Percentiles rank a stretch among this genome's conserved stretches.
Conservation (phyloP, 805 yeast species). For the Pichia phayaonensis region DNA sequence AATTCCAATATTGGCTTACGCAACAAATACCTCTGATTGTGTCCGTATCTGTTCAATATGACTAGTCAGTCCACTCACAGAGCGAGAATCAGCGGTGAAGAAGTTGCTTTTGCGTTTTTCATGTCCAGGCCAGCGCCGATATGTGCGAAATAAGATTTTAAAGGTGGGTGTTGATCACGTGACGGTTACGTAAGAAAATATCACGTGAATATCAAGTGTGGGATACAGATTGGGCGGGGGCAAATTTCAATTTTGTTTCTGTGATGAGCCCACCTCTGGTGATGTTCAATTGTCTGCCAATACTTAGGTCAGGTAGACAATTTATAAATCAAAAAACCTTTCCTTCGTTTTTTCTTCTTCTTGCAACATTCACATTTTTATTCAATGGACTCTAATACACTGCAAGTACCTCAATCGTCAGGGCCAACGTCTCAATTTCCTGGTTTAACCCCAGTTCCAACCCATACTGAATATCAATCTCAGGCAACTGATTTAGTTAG, state of each 20-base stretch:
- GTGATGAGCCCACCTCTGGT: no score
- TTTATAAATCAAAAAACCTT: no score
- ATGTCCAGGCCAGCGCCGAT: background rate
- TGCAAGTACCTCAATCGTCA: background rate
- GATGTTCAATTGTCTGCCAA: no score
- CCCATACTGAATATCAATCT: background rate
- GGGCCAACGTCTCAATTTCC: background rate
- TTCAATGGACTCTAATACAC: background rate
- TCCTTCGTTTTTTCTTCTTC: background rate
- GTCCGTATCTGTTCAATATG: no score
- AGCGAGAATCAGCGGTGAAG: background rate
- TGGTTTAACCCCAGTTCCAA: background rate
- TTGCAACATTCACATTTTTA: no score
- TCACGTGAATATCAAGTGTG: no score
- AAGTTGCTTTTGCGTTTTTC: background rate
- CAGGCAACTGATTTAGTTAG: conserved; percentile 8
- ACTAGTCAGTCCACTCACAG: background rate
- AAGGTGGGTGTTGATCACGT: background rate
- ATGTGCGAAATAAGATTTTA: background rate
- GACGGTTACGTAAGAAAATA: no score
- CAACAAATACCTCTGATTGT: no score
- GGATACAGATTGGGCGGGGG: no score
- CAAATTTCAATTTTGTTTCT: no score
- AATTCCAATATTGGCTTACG: background rate
- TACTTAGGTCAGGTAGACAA: no score